Base-by-base conservation (phyloP, 768 basidiomycete species). In the Pholiota molesta region DNA sequence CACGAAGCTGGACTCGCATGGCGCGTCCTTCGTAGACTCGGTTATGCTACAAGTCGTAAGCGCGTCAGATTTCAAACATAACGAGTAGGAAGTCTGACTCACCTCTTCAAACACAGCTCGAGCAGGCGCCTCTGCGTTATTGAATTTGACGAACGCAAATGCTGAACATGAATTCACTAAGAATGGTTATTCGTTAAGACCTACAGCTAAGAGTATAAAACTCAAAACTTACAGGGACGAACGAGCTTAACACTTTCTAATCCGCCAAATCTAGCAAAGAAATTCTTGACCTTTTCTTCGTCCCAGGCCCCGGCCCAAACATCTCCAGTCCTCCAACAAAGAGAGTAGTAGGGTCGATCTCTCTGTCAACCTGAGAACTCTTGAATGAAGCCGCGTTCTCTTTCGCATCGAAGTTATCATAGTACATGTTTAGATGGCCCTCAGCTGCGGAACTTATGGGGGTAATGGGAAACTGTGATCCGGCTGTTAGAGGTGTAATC, bases 301-400 rank as follows among this genome's bases (percentile, higher is more conserved):
- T 87, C 83, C 92, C 91, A 93, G 7, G 84, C 83, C 78, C 78
- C 2, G 85, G 79, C 5, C 86, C 88, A 66, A 79, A 80, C 68
- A 85, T 82, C 66, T 89, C 87, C 47, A 94, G 78, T 5, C 90
- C 90, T 7, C 92, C 91, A 29, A 92, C 88, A 70, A 92, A 93
- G 29, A 94, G 78, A 1, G 89, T 86, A 2, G 81, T 85, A 0
- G 87, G 88, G 69, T 92, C 90, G 14, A 88, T 71, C 23, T 82
- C 79, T 59, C 76, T 75, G 33, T 78, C 75, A n/a, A 71, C 69
- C 28, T 61, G 45, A 33, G 52, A 62, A 10, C 63, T 62, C 33
- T 69, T 66, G 52, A 63, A 68, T 51, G 72, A 69, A 23, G 52
- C 54, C 21, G 52, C 57, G 16, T 64, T 62, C n/a, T 72, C 70